These are phyloP conservation scores for Fragaria nilgerrensis DNA, from an alignment of 306 rosid genomes.

Conservation along the genomic window DNA sequence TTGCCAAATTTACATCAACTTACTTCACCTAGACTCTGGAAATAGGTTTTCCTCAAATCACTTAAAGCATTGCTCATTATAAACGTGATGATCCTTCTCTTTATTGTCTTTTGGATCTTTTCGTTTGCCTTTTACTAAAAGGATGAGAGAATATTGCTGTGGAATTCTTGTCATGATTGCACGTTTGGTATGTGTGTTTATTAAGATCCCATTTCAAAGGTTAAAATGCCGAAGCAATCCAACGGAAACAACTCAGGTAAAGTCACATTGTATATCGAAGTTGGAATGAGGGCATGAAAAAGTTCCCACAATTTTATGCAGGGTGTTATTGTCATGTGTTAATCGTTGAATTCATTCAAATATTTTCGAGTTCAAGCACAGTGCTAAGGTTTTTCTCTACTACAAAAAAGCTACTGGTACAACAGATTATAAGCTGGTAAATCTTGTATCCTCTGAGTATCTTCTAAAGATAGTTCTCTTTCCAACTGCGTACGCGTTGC, in stretches of 20 bases:
- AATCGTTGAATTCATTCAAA: background rate
- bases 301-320: background rate
- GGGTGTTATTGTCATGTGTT: background rate
- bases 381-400: background rate
- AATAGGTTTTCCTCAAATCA: background rate
- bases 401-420: constrained; percentile 42
- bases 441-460: constrained; percentile 65
- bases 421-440: constrained; percentile 84
- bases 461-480: constrained; percentile 87
- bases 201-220: too few species aligned
- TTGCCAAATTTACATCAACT: too few species aligned
- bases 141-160: too few species aligned
- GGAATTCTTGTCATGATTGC: too few species aligned
- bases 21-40: too few species aligned
- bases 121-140: too few species aligned
- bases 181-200: too few species aligned
- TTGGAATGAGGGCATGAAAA: background rate
- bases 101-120: background rate
- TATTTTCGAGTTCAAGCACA: background rate
- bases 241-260: background rate
- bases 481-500: constrained; percentile 75
- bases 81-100: background rate
- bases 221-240: too few species aligned
- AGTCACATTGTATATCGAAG: background rate
- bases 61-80: background rate